Evolutionary conservation across 2,329 filamentous ascomycete species (phyloP).

Genomic region (Trichocomaceae sp.): DNA sequence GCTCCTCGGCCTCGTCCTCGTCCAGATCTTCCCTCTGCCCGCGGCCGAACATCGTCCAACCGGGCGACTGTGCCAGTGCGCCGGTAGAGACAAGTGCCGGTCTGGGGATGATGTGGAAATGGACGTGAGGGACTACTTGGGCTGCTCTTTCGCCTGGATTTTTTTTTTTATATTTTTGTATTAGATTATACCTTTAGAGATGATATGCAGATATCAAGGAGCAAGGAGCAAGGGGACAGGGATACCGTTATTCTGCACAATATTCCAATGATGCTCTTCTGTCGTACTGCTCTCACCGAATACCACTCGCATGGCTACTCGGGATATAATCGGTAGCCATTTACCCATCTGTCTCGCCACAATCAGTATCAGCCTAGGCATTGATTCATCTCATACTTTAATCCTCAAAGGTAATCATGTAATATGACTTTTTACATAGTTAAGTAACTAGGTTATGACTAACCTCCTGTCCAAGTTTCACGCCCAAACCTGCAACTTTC

Average conservation of each 20-base stretch:
- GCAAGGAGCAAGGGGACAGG: slow-evolving; percentile 1
- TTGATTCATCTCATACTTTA: neutral
- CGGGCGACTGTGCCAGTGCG: slow-evolving; percentile 17
- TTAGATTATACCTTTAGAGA: too few relatives aligned
- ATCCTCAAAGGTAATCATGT: neutral
- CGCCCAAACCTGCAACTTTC: slow-evolving; percentile 66
- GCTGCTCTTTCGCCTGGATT: slow-evolving; percentile 73
- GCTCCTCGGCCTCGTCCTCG: slow-evolving; percentile 37
- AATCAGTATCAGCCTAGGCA: neutral
- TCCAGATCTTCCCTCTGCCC: slow-evolving; percentile 43
- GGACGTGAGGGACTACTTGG: slow-evolving; percentile 87
- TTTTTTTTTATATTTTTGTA: neutral
- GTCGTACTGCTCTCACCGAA: slow-evolving; percentile 43
- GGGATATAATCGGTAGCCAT: slow-evolving; percentile 50
- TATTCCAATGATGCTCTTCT: slow-evolving; percentile 70
- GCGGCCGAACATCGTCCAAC: slow-evolving; percentile 42
- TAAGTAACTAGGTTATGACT: slow-evolving; percentile 31
- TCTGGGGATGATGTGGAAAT: slow-evolving; percentile 89
- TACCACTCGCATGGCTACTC: slow-evolving; percentile 62
- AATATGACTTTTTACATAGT: too few relatives aligned
- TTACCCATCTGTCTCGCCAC: slow-evolving; percentile 32
- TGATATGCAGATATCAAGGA: too few relatives aligned
- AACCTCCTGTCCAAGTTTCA: slow-evolving; percentile 59
- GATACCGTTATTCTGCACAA: slow-evolving; percentile 86
- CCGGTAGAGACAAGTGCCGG: slow-evolving; percentile 41